Conservation (phyloP, 768 basidiomycete genomes). For the Goffeauzyma gilvescens region DNA sequence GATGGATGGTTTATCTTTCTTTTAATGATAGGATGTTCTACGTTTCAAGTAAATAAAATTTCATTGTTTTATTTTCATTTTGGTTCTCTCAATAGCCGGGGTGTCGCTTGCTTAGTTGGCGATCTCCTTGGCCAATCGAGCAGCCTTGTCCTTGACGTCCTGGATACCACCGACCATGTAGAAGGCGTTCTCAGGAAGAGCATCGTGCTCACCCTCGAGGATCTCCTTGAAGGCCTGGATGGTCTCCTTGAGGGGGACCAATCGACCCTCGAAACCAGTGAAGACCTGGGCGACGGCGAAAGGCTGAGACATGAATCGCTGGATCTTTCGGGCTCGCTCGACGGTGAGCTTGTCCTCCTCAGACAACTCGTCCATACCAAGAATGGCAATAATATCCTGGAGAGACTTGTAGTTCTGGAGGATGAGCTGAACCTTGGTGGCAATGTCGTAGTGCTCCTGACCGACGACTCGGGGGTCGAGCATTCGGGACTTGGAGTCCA, state of each 20-base stretch:
- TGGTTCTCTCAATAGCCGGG: no score
- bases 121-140: conserved; percentile 91
- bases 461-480: conserved; percentile 94
- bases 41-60: no score
- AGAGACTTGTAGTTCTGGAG: conserved; percentile 37
- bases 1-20: no score
- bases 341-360: conserved; percentile 99
- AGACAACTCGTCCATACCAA: conserved; percentile 99
- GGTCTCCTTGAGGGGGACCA: conserved; percentile 79
- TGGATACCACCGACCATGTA: conserved; percentile 86
- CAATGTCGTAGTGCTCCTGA: conserved; percentile 67
- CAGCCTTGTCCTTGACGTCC: conserved; percentile 92
- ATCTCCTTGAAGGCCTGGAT: conserved; percentile 76
- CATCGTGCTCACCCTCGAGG: conserved; percentile 69
- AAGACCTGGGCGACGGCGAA: conserved; percentile 99
- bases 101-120: conserved; percentile 25
- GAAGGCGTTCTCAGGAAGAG: conserved; percentile 86
- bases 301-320: conserved; percentile 97
- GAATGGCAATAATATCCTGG: conserved; percentile 93
- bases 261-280: conserved; percentile 96
- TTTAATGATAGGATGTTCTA: no score
- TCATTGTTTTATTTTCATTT: no score
- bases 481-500: conserved; percentile 99
- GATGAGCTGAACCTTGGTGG: conserved; percentile 92
- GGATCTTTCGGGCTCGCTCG: conserved; percentile 94